Conservation (phyloP, 2,329 filamentous ascomycete species). For the Kalmusia sp. region DNA sequence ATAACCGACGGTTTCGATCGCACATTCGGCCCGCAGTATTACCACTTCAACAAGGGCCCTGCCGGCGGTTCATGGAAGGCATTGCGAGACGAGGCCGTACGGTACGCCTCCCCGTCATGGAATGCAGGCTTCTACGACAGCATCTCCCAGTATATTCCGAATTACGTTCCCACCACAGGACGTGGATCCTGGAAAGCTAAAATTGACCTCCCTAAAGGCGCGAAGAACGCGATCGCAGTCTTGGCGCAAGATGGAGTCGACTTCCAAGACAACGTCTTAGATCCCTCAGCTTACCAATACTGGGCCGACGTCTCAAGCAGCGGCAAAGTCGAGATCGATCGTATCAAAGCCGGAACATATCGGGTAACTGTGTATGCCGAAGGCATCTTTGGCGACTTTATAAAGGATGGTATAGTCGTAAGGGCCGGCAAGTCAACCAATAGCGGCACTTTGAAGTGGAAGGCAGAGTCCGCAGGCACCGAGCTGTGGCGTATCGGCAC, state of each 20-base stretch:
- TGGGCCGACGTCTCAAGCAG: constrained; percentile 56
- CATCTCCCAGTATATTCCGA: constrained; percentile 65
- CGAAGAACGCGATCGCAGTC: constrained; percentile 61
- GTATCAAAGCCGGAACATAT: constrained; percentile 65
- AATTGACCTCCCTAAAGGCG: constrained; percentile 60
- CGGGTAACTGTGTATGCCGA: constrained; percentile 69
- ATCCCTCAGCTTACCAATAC: constrained; percentile 65
- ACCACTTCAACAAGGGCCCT: constrained; percentile 66
- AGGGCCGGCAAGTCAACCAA: constrained; percentile 50
- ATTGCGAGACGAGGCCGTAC: constrained; percentile 62
- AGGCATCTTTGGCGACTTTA: constrained; percentile 66
- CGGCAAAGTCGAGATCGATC: constrained; percentile 62
- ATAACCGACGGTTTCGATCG: constrained; percentile 70
- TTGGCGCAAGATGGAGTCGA: constrained; percentile 60
- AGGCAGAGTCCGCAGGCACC: constrained; percentile 60
- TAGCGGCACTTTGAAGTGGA: constrained; percentile 51
- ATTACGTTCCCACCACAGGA: constrained; percentile 62
- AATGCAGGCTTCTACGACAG: constrained; percentile 69
- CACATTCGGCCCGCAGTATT: constrained; percentile 71
- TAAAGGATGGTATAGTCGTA: constrained; percentile 59
- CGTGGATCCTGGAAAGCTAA: constrained; percentile 60
- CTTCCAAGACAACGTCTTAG: constrained; percentile 66
- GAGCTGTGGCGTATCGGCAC: constrained; percentile 69
- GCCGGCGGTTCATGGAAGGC: constrained; percentile 58
- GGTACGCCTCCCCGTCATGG: constrained; percentile 60